Percentiles rank a stretch among this genome's conserved stretches.
Conservation (phyloP, 345 rosid genomes). For the Eutrema heterophyllum region DNA sequence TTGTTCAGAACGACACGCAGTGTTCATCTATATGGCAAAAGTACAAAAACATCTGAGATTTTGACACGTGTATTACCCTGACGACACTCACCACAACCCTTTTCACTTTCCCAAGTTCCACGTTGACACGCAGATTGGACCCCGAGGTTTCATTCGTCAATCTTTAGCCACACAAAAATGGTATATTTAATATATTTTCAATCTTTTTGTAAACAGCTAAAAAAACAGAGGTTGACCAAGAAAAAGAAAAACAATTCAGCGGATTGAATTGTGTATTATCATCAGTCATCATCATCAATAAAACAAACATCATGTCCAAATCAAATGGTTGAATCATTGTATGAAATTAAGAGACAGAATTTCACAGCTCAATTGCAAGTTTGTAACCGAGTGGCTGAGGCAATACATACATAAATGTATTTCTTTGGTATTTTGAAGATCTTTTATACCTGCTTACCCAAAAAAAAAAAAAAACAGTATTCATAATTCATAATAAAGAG, state of each 20-base stretch:
- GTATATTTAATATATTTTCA: neutral
- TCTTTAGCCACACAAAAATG: constrained; percentile 2
- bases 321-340: constrained; percentile 5
- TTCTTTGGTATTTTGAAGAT: neutral
- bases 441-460: neutral
- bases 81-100: neutral
- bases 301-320: neutral
- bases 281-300: neutral
- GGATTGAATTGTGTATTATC: neutral
- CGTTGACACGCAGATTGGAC: neutral
- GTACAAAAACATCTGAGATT: neutral
- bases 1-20: constrained; percentile 10
- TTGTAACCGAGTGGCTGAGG: neutral
- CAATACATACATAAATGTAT: neutral
- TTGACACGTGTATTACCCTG: neutral
- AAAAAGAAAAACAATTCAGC: neutral
- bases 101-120: neutral
- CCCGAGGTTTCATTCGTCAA: neutral
- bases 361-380: neutral
- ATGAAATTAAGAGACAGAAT: neutral
- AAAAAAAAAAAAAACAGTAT: neutral
- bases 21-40: constrained; percentile 6
- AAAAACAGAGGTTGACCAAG: neutral
- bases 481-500: too few species aligned
- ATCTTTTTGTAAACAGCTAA: neutral